Percentiles rank a stretch among this genome's conserved stretches.
Evolutionary conservation across 352 stramenopile genomes (phyloP).

Genomic region (Pythium folliculosum): DNA sequence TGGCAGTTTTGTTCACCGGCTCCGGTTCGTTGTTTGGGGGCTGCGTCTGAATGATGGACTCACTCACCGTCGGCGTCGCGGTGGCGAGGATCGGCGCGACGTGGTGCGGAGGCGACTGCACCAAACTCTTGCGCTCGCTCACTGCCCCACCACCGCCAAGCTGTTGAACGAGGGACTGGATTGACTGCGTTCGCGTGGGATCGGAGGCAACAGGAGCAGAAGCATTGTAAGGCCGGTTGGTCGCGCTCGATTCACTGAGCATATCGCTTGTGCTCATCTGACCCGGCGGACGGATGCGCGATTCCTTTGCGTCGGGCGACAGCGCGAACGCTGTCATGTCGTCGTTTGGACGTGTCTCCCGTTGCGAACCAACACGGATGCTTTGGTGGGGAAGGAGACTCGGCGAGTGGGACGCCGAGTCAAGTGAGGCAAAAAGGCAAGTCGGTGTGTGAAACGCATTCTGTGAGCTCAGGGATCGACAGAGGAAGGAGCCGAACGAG

Average conservation of each 20-base stretch:
- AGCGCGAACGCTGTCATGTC: background rate
- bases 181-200: conserved; percentile 14
- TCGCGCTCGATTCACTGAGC: conserved; percentile 1
- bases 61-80: background rate
- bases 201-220: background rate
- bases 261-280: conserved; percentile 26
- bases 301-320: conserved; percentile 6
- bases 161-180: conserved; percentile 14
- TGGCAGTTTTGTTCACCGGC: conserved; percentile 17
- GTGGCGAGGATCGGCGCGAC: background rate
- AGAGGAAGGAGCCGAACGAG: background rate
- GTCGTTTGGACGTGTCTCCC: background rate
- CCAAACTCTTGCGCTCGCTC: background rate
- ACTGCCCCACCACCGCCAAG: background rate
- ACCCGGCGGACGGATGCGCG: conserved; percentile 17
- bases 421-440: background rate
- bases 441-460: background rate
- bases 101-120: background rate
- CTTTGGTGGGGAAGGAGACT: background rate
- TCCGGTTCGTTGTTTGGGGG: background rate
- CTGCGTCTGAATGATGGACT: background rate
- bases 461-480: background rate
- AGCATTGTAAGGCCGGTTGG: background rate
- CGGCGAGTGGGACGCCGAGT: background rate
- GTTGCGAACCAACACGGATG: background rate